A percentile compares a stretch with the other conserved stretches of the same genome.
These are phyloP conservation scores for Aspergillus flavus DNA, from an alignment of 2,329 filamentous ascomycete genomes.

Conservation along the genomic window DNA sequence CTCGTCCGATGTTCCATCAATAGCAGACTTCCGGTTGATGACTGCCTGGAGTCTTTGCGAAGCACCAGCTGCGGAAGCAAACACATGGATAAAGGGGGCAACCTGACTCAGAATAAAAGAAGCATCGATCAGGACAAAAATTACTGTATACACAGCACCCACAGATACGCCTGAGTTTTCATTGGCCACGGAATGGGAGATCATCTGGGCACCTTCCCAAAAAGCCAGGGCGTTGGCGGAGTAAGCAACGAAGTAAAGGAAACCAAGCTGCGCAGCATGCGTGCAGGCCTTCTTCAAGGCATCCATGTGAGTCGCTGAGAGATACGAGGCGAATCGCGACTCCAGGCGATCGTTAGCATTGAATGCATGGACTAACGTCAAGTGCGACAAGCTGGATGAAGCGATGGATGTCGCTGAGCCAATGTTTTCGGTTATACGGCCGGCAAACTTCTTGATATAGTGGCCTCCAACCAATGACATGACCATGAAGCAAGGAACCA, in stretches of 20 bases:
- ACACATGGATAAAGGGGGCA: slow-evolving; percentile 48
- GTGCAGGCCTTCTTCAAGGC: slow-evolving; percentile 61
- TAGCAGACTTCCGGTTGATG: slow-evolving; percentile 55
- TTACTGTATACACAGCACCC: slow-evolving; percentile 41
- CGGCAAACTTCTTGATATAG: slow-evolving; percentile 54
- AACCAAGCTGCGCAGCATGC: slow-evolving; percentile 60
- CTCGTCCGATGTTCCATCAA: slow-evolving; percentile 43
- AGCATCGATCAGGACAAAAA: slow-evolving; percentile 42
- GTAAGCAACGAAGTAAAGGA: slow-evolving; percentile 69
- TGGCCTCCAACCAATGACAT: slow-evolving; percentile 59
- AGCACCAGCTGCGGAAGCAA: slow-evolving; percentile 52
- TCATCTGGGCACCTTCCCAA: slow-evolving; percentile 65
- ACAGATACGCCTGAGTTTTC: slow-evolving; percentile 29
- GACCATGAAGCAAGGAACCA: slow-evolving; percentile 64
- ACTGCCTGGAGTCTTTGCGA: slow-evolving; percentile 62
- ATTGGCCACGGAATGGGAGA: slow-evolving; percentile 41
- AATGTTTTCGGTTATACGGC: slow-evolving; percentile 54
- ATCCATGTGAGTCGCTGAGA: slow-evolving; percentile 53
- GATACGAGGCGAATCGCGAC: slow-evolving; percentile 56
- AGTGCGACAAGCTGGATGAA: slow-evolving; percentile 61
- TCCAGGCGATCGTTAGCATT: slow-evolving; percentile 62
- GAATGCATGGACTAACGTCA: slow-evolving; percentile 65
- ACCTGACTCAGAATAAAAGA: slow-evolving; percentile 43
- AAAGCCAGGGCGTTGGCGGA: slow-evolving; percentile 68
- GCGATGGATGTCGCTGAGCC: slow-evolving; percentile 64